Conservation (phyloP, 306 rosid genomes). For the Cicer pinnatifidum region DNA sequence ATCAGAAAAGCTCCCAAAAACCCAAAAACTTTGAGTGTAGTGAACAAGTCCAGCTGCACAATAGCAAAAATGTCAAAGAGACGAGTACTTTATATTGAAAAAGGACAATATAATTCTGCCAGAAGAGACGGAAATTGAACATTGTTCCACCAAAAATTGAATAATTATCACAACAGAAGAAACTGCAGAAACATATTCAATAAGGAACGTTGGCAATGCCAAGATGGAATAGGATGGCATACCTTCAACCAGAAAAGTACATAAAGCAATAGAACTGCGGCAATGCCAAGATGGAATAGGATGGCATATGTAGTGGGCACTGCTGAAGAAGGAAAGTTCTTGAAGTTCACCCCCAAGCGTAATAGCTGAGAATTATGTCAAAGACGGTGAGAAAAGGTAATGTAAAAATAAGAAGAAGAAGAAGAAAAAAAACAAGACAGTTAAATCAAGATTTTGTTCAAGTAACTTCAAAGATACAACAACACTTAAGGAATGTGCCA, state of each 20-base stretch:
- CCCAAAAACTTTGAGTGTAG: constrained; percentile 75
- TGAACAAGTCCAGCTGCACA: constrained; percentile 88
- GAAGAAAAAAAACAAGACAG: neutral
- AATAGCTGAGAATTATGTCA: constrained; percentile 59
- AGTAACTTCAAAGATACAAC: constrained; percentile 14
- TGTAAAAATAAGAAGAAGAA: neutral
- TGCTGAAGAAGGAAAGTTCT: constrained; percentile 77
- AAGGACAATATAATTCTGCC: constrained; percentile 9
- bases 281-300: constrained; percentile 80
- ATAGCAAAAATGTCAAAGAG: constrained; percentile 36
- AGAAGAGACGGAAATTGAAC: constrained; percentile 18
- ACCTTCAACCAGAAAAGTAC: constrained; percentile 95
- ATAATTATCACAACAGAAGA: constrained; percentile 14
- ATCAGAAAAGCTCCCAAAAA: constrained; percentile 72
- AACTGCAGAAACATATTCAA: constrained; percentile 28
- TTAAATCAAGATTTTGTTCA: constrained; percentile 24
- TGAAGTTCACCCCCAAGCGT: constrained; percentile 80
- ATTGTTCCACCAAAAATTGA: neutral
- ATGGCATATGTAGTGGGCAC: constrained; percentile 65
- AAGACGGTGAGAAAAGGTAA: constrained; percentile 36
- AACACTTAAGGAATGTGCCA: constrained; percentile 25
- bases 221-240: constrained; percentile 24
- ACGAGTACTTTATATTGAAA: constrained; percentile 6
- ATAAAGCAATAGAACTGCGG: constrained; percentile 78
- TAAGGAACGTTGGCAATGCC: neutral